Conservation (phyloP, 345 rosid genomes). For the Syzygium jambos region DNA sequence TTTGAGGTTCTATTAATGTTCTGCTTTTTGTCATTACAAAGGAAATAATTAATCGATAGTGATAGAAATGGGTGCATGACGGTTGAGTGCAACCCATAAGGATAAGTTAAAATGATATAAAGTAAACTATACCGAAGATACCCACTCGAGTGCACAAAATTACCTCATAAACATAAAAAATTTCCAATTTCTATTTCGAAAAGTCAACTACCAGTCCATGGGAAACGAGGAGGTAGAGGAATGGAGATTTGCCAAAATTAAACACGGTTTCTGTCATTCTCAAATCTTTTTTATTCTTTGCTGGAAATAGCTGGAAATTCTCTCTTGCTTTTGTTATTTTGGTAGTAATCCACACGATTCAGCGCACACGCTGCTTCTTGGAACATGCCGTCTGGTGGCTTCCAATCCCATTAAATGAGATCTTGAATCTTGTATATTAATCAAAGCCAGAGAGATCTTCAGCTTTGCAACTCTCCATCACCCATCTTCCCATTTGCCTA, state of each 20-base stretch:
- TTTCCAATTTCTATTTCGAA: neutral
- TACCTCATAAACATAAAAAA: neutral
- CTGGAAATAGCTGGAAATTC: neutral
- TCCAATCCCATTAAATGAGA: neutral
- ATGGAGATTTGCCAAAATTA: neutral
- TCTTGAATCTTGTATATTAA: neutral
- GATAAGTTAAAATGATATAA: neutral
- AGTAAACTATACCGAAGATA: neutral
- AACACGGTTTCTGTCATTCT: neutral
- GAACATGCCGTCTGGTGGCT: neutral
- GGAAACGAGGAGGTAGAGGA: neutral
- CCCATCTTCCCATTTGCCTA: neutral
- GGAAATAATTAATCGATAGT: neutral
- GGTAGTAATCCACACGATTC: neutral
- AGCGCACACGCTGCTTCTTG: neutral
- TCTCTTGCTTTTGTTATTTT: neutral
- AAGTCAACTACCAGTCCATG: neutral
- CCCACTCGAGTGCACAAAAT: neutral
- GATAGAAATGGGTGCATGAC: neutral
- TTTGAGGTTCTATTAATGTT: neutral
- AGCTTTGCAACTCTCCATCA: neutral
- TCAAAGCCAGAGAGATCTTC: neutral
- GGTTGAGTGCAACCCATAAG: neutral
- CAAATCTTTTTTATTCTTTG: neutral
- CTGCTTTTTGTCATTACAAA: neutral